phyloP scores from a whole-genome alignment of 306 rosid genomes.

The Vigna hirtella region DNA sequence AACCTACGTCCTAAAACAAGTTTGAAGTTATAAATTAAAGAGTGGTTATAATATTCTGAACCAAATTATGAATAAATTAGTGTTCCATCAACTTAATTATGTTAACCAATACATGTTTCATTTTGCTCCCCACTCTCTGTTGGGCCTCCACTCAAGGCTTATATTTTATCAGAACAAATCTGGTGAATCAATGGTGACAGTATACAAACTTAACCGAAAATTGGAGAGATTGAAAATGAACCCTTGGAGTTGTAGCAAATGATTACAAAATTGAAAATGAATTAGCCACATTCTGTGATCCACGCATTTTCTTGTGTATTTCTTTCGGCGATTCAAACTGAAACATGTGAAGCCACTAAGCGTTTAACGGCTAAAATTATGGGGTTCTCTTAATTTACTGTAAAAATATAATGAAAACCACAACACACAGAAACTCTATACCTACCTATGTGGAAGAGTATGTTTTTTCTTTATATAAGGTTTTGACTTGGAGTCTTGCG shows the following conservation, averaged over 20 bases:
- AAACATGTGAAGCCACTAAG: conserved; percentile 9
- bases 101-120: neutral
- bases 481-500: no score
- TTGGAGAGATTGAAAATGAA: conserved; percentile 16
- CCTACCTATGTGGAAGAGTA: no score
- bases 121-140: neutral
- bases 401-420: neutral
- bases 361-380: neutral
- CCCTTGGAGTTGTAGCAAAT: neutral
- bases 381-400: neutral
- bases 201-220: neutral
- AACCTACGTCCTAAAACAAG: no score
- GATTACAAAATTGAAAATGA: conserved; percentile 21
- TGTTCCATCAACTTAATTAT: neutral
- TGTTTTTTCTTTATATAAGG: no score
- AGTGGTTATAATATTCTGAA: neutral
- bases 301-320: neutral
- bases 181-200: neutral
- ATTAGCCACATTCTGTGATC: neutral
- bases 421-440: neutral
- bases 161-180: neutral
- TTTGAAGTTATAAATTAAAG: neutral
- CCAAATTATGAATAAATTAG: neutral
- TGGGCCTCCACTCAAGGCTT: neutral
- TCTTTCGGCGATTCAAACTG: conserved; percentile 10